A percentile compares a stretch with the other conserved stretches of the same genome.
These are phyloP conservation scores for Cercospora nicotianae DNA, from an alignment of 2,329 filamentous ascomycete species.

Conservation along the genomic window DNA sequence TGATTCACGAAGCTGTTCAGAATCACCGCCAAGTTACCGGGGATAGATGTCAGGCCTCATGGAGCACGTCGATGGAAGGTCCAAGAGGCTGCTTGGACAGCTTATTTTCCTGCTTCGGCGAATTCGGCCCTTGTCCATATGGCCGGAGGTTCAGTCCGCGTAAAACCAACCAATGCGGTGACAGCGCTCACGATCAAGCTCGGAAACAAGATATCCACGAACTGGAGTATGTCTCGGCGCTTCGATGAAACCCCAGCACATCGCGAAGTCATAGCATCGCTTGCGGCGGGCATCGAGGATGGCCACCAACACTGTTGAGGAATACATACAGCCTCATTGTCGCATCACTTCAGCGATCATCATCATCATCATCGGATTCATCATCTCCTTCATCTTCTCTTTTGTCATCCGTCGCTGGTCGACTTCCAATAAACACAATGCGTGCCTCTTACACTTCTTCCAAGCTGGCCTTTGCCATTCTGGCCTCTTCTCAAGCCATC, in stretches of 20 bases:
- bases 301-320: not conserved
- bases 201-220: not conserved
- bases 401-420: not conserved
- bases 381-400: not conserved
- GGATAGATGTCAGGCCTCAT: not conserved
- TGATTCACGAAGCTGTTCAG: not conserved
- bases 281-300: not conserved
- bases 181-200: not conserved
- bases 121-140: not conserved
- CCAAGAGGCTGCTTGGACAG: not conserved
- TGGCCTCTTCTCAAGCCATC: not conserved
- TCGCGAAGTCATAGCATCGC: not conserved
- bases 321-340: not conserved
- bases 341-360: not conserved
- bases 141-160: not conserved
- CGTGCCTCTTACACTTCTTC: not conserved
- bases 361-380: not conserved
- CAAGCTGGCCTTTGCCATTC: not conserved
- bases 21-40: not conserved
- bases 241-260: not conserved
- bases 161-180: not conserved
- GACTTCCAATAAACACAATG: not conserved
- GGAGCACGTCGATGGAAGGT: not conserved
- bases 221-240: not conserved
- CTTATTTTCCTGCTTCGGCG: not conserved